These are phyloP conservation scores for Dactylellina haptotyla DNA, from an alignment of 2,329 filamentous ascomycete genomes.

Conservation along the genomic window DNA sequence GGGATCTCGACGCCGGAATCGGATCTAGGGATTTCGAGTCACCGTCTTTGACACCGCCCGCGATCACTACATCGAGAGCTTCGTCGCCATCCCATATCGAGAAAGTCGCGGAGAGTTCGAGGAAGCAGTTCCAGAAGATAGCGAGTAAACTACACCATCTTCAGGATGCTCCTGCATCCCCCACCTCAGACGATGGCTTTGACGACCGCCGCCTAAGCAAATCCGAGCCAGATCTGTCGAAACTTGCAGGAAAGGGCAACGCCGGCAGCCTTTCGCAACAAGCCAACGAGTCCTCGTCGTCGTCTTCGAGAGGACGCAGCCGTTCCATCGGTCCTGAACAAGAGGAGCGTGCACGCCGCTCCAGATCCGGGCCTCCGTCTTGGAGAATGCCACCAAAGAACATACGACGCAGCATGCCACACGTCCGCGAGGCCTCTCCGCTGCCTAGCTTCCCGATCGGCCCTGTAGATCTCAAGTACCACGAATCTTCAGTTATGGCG, in stretches of 20 bases:
- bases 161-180: slow-evolving; percentile 22
- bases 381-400: slow-evolving; percentile 50
- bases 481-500: slow-evolving; percentile 56
- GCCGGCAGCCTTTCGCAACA: slow-evolving; percentile 40
- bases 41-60: slow-evolving; percentile 43
- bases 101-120: slow-evolving; percentile 50
- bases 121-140: slow-evolving; percentile 41
- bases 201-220: slow-evolving; percentile 30
- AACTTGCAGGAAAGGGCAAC: slow-evolving; percentile 28
- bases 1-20: slow-evolving; percentile 52
- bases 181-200: slow-evolving; percentile 11
- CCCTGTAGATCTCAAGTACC: slow-evolving; percentile 51
- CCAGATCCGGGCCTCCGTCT: slow-evolving; percentile 41
- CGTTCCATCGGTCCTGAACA: slow-evolving; percentile 18
- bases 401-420: slow-evolving; percentile 37
- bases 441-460: slow-evolving; percentile 46
- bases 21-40: slow-evolving; percentile 50
- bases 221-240: slow-evolving; percentile 45
- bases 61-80: slow-evolving; percentile 40
- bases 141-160: slow-evolving; percentile 44
- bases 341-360: slow-evolving; percentile 30
- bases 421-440: slow-evolving; percentile 46
- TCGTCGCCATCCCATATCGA: slow-evolving; percentile 47
- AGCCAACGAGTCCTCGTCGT: slow-evolving; percentile 5
- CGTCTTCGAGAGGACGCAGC: slow-evolving; percentile 17